A percentile compares a stretch with the other conserved stretches of the same genome.
Conservation (phyloP, 371 early-diverging fungal species). For the Rhizomucor pusillus region DNA sequence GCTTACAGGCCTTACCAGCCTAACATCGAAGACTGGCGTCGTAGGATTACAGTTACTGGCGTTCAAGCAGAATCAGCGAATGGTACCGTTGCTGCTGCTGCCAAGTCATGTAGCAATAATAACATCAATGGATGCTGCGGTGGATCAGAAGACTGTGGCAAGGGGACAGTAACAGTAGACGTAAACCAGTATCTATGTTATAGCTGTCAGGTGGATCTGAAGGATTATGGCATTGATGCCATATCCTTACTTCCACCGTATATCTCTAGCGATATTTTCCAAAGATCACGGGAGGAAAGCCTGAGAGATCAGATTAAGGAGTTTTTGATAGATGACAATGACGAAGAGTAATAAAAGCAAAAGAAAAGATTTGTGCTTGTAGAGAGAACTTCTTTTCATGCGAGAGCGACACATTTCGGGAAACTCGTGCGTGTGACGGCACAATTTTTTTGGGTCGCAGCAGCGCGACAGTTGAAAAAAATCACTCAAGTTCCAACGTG, state of each 20-base stretch:
- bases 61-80: not conserved
- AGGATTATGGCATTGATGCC: constrained; percentile 33
- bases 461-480: not conserved
- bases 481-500: not conserved
- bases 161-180: constrained; percentile 29
- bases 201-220: constrained; percentile 57
- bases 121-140: constrained; percentile 7
- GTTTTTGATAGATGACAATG: constrained; percentile 50
- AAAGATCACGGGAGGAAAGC: constrained; percentile 36
- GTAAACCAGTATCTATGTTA: constrained; percentile 50
- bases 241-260: constrained; percentile 22
- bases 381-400: too few relatives aligned
- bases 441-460: not conserved
- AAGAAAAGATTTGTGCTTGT: too few relatives aligned
- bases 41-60: constrained; percentile 50
- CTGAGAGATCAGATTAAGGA: constrained; percentile 54
- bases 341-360: constrained; percentile 16
- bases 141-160: constrained; percentile 17
- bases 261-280: constrained; percentile 17
- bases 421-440: not conserved
- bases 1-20: constrained; percentile 41
- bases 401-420: not conserved
- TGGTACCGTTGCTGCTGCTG: constrained; percentile 10
- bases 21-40: constrained; percentile 51
- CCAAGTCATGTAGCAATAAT: constrained; percentile 9